Evolutionary conservation across 2,329 filamentous ascomycete genomes (phyloP), one percentile per base, ranked within the genome.

Genomic region (Fusarium mangiferae): DNA sequence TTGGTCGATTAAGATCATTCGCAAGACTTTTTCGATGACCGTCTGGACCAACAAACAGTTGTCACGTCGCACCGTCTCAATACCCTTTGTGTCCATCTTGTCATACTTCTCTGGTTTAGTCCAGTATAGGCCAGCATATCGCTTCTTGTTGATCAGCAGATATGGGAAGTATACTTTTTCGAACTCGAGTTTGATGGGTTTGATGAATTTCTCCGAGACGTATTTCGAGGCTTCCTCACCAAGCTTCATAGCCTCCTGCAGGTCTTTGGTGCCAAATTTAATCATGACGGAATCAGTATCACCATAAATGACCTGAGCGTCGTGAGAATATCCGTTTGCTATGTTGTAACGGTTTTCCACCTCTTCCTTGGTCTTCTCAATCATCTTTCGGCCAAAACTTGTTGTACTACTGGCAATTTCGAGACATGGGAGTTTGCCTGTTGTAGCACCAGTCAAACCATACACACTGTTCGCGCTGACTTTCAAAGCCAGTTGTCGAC

Each of bases 271-370:
- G 48, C 96, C 96, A 76, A 99, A 99, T 80, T 98, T 98, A 70
- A 99, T 96, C 96, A 99, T 99, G 85, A 99, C 96, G 14, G 96
- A 99, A 88, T 99, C 96, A 5, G 96, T 99, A 83, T 99, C 96
- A 85, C 96, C 96, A 77, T 99, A 99, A 73, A 99, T 97, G 84
- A 99, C 96, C 80, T 98, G 92, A 1, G 96, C 96, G 81, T 99
- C 94, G 81, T 98, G 94, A 4, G 90, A 91, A 83, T 98, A 99
- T 24, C 96, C 96, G 78, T 99, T 98, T 56, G 94, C 94, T 64
- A 98, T 95, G 55, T 90, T 96, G 83, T 98, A 99, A 75, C 90
- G 92, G 45, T 89, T 88, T 83, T 98, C 96, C 12, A 99, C 96
- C 81, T 98, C 96, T n/a, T 93, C 89, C 83, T 98, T 98, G 2